Evolutionary conservation across 352 stramenopile genomes (phyloP), one percentile per base, ranked within the genome.

Genomic region (Phytophthora hybrid): DNA sequence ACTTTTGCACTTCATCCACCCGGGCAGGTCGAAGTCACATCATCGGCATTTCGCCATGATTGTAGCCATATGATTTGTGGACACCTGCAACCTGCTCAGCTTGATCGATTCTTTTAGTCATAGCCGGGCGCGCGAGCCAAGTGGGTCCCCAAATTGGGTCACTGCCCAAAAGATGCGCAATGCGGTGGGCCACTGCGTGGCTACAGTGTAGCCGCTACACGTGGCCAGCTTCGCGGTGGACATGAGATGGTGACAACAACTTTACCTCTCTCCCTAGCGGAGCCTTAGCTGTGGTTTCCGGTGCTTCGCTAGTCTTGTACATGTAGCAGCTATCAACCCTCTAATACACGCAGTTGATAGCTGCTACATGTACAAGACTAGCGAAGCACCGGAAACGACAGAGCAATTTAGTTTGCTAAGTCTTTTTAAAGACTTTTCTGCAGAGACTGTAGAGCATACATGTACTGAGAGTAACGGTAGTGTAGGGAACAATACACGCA

Each of bases 1-100:
- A 26, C 37, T 10, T 44, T 44, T 44, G 37, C 16, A 44, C 23
- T 26, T 66, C 53, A 66, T 57, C 57, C 54, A 21, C 61, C 23
- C 32, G 1, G n/a, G 18, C 47, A 53, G 31, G 51, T 55, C 55
- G 59, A 59, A 53, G 54, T 74, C 67, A 74, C 67, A 74, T 74
- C 67, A 74, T 74, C 67, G 41, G 60, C 59, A 71, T 74, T 74
- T 74, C 67, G 63, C 67, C 57, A 74, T 14, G 67, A 71, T 74
- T 58, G 60, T 55, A 71, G 44, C 67, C 54, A 71, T 61, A 47
- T 52, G 54, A 60, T 74, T 74, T 74, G 67, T 74, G 67, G 53
- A 74, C 66, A 63, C 39, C 49, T 60, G 21, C 31, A 56, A 59
- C 47, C 46, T 51, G 16, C 49, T 46, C 21, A 21, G 16, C n/a